Base-by-base conservation (phyloP, 352 stramenopile genomes). In the Saprolegnia diclina region DNA sequence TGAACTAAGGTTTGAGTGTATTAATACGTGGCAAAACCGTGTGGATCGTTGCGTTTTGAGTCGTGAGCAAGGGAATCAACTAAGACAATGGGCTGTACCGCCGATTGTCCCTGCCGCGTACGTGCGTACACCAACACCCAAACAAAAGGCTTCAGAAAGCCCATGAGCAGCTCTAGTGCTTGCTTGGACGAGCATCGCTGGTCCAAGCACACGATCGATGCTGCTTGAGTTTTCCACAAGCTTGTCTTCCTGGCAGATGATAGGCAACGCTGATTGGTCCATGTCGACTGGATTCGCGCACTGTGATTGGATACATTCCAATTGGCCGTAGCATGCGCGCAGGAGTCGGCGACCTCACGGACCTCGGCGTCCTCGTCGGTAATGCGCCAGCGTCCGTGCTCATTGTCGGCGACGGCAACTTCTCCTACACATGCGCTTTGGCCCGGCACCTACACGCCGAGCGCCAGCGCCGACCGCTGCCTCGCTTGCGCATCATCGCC, bases 391-490 rank as follows among this genome's bases (percentile, higher is more conserved):
- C 13, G 21, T 67, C 63, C 22, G 82, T 95, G 65, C 74, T 95
- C 24, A 78, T 95, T 24, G 83, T 92, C 4, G 87, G 85, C 16
- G 87, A 95, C 57, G 87, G 85, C 75, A 91, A 95, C 76, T 92
- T 93, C 62, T 93, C 87, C 26, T 95, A 89, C 72, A 72, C 85
- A n/a, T 75, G 81, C 32, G 84, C 85, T 22, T 85, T 91, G 53
- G 72, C 90, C 19, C 79, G 82, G 11, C 77, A 77, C 64, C 87
- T 91, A 52, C 56, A 57, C 2, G 38, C 54, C 63, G 18, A 16
- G 35, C 13, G 7, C 37, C 29, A 69, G n/a, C n/a, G 16, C 7
- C 46, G 19, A 48, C 19, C 24, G 56, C 56, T 64, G 11, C 10
- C 65, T 0, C 64, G 37, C 24, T 14, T 64, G 13, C 24, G 13